Evolutionary conservation across 1,284 basidiomycete species (phyloP).

Genomic region (Puccinia brachypodii): DNA sequence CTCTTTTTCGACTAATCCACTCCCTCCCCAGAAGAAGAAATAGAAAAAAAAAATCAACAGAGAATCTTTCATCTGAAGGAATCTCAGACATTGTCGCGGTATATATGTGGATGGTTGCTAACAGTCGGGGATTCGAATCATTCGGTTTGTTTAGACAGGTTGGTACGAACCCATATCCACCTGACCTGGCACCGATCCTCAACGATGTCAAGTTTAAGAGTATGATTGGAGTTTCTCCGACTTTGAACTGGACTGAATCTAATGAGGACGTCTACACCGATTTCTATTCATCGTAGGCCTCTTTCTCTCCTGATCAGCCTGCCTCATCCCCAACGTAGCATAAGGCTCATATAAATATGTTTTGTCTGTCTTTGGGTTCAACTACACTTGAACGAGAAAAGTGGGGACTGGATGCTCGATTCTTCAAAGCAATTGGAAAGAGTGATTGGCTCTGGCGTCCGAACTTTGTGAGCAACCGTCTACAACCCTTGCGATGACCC

Average conservation of each 20-base stretch:
- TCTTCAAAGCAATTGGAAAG: slow-evolving; percentile 25
- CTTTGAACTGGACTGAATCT: slow-evolving; percentile 33
- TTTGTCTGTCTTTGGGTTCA: no score
- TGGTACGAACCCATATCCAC: slow-evolving; percentile 28
- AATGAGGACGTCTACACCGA: slow-evolving; percentile 19
- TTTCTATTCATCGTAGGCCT: slow-evolving; percentile 20
- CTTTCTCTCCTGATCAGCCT: not conserved
- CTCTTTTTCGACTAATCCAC: not conserved
- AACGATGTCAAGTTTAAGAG: slow-evolving; percentile 20
- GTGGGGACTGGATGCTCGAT: slow-evolving; percentile 47
- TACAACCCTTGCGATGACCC: not conserved
- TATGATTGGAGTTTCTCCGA: slow-evolving; percentile 18
- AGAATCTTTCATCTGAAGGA: no score
- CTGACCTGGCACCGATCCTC: slow-evolving; percentile 20
- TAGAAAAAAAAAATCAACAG: not conserved
- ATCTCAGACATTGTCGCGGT: no score
- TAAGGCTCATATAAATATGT: no score
- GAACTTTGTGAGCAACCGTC: slow-evolving; percentile 29
- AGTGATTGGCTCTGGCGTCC: slow-evolving; percentile 13
- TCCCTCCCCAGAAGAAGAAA: not conserved
- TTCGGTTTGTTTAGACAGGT: not conserved
- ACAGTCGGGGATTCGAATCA: not conserved
- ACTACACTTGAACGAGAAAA: not conserved
- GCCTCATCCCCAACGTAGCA: not conserved
- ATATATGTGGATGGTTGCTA: no score